Base-by-base conservation (phyloP, 2,329 filamentous ascomycete species). In the Emericellopsis cladophorae region DNA sequence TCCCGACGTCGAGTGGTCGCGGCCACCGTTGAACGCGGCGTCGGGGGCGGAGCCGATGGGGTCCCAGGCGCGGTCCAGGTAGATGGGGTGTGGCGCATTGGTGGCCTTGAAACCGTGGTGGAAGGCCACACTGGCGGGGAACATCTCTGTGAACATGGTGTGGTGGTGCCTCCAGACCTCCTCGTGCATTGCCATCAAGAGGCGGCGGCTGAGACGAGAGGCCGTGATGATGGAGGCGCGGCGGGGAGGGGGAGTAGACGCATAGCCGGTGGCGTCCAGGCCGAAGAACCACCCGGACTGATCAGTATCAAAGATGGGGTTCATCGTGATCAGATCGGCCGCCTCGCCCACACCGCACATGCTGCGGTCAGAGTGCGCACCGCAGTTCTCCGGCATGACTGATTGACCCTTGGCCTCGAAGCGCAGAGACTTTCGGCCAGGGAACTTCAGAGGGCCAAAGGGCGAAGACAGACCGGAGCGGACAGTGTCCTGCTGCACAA, bases 131-230 rank as follows among this genome's bases (percentile, higher is more conserved):
- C 72, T 74, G 0, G 80, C 72, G 2, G 82, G 82, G 61, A 81
- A 87, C 84, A 89, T 89, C 58, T 89, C 84, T 22, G 74, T 76
- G 55, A 84, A 88, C 80, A 81, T 87, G 57, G 68, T 79, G 57
- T 79, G 83, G 46, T 76, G 77, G 49, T 74, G 67, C 23, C 72
- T 68, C 58, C 68, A 79, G 36, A 79, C 81, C 52, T 87, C 82
- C 48, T 83, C 72, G 58, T 89, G 84, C 81, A 89, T 88, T 5
- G 76, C 76, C 36, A 70, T 60, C 6, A 88, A 62, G 2, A 88
- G 66, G 11, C 80, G 72, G 21, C 76, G 72, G 23, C 76, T 81
- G 29, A 87, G 64, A 9, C 84, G 77, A 1, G 72, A 76, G 0
- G 81, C 79, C 3, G 82, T 86, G 45, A 86, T 78, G 54, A 87